phyloP scores from a whole-genome alignment of 129 eudicot species.

The Tanacetum coccineum region DNA sequence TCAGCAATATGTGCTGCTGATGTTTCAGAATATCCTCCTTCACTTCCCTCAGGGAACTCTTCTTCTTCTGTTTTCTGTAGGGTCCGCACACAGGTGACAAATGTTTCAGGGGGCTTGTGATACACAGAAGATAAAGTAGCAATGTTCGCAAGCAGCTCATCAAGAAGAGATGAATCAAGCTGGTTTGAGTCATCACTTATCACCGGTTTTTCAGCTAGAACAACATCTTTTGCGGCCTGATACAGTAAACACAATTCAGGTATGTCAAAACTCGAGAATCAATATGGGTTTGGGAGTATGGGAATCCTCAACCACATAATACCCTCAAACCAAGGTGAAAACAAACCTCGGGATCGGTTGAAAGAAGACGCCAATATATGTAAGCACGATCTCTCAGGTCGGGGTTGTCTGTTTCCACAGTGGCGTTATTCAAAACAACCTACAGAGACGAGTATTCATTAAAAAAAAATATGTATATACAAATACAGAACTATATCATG shows the following conservation, averaged over 20 bases:
- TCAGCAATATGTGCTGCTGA: conserved; percentile 58
- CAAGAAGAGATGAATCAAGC: conserved; percentile 86
- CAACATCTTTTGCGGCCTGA: conserved; percentile 99
- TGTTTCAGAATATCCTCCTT: conserved; percentile 64
- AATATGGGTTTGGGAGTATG: too few species aligned
- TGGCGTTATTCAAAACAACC: conserved; percentile 96
- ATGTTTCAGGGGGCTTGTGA: conserved; percentile 95
- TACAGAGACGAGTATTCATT: conserved; percentile 22
- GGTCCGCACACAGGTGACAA: conserved; percentile 79
- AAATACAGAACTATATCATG: not conserved
- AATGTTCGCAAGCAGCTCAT: conserved; percentile 87
- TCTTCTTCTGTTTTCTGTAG: conserved; percentile 82
- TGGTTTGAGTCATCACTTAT: conserved; percentile 93
- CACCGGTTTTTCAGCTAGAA: conserved; percentile 92
- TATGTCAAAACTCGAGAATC: too few species aligned
- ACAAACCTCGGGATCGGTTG: conserved; percentile 94
- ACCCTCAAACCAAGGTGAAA: not conserved
- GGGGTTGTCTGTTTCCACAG: conserved; percentile 97
- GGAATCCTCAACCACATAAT: too few species aligned
- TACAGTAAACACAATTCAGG: not conserved
- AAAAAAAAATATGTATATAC: not conserved
- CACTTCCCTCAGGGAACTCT: conserved; percentile 77
- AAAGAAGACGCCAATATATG: conserved; percentile 98
- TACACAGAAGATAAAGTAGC: conserved; percentile 91
- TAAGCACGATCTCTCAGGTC: conserved; percentile 94